A percentile compares a stretch with the other conserved stretches of the same genome.
phyloP scores from a whole-genome alignment of 129 eudicot genomes.

The Oenanthe sinensis region DNA sequence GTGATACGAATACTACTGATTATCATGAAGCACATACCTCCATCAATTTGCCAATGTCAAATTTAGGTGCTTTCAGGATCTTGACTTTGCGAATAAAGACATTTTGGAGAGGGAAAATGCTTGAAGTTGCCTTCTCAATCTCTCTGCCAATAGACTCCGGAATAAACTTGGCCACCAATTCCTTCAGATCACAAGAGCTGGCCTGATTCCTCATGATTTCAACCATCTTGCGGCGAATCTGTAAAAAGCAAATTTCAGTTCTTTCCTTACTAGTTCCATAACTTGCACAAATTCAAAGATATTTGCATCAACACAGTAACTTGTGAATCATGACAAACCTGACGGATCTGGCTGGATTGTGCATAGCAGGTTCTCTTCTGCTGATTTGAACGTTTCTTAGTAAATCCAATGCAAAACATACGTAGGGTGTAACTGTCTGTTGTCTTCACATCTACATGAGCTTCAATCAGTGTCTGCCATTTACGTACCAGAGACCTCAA shows the following conservation, averaged over 20 bases:
- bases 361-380: conserved; percentile 18
- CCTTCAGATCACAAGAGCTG: conserved; percentile 13
- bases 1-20: not conserved
- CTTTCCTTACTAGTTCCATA: not conserved
- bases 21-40: not conserved
- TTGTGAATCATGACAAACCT: not conserved
- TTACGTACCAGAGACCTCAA: conserved; percentile 17
- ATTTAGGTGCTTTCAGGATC: conserved; percentile 17
- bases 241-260: not conserved
- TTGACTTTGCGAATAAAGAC: conserved; percentile 16
- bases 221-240: conserved; percentile 20
- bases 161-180: conserved; percentile 14
- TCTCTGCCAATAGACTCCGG: conserved; percentile 19
- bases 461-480: conserved; percentile 21
- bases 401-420: conserved; percentile 20
- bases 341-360: conserved; percentile 21
- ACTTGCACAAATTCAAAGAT: not conserved
- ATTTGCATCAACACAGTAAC: not conserved
- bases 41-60: conserved; percentile 20
- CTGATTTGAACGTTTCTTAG: conserved; percentile 16
- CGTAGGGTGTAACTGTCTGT: conserved; percentile 14
- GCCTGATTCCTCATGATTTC: conserved; percentile 21
- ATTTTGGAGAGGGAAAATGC: conserved; percentile 18
- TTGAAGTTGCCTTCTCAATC: conserved; percentile 18
- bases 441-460: conserved; percentile 20